A percentile compares a stretch with the other conserved stretches of the same genome.
Evolutionary conservation across 2,329 filamentous ascomycete genomes (phyloP).

Genomic region (Fusarium luffae): DNA sequence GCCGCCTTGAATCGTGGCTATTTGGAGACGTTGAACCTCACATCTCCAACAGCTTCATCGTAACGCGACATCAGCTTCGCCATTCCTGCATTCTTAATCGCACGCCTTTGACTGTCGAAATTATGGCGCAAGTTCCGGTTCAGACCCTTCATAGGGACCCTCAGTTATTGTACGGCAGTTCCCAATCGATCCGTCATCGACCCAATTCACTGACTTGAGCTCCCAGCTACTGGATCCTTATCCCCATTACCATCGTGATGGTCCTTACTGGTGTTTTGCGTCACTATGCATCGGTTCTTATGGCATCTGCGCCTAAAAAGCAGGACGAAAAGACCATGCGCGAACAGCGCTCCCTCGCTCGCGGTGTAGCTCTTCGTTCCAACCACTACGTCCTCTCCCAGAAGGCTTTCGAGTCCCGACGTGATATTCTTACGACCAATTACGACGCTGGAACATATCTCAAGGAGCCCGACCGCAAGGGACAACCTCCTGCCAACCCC

Average conservation of each 20-base stretch:
- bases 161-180: constrained; percentile 84
- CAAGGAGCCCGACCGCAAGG: constrained; percentile 86
- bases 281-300: constrained; percentile 94
- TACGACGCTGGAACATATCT: constrained; percentile 90
- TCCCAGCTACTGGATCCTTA: constrained; percentile 95
- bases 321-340: constrained; percentile 79
- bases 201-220: constrained; percentile 34
- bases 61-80: constrained; percentile 27
- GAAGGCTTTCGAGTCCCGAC: constrained; percentile 81
- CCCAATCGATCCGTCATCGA: neutral
- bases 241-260: constrained; percentile 98
- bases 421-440: constrained; percentile 80
- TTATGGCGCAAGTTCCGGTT: constrained; percentile 85
- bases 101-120: constrained; percentile 34
- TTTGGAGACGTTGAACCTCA: constrained; percentile 34
- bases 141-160: constrained; percentile 99
- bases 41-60: constrained; percentile 26
- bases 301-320: constrained; percentile 86
- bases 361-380: constrained; percentile 83
- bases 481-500: constrained; percentile 90
- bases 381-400: constrained; percentile 85
- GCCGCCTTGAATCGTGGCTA: constrained; percentile 36
- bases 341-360: constrained; percentile 86
- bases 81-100: constrained; percentile 5
- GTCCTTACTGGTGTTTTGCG: constrained; percentile 94